Percentiles rank a stretch among this genome's conserved stretches.
Evolutionary conservation across 108 stramenopile genomes (phyloP).

Genomic region (Licmophora abbreviata): DNA sequence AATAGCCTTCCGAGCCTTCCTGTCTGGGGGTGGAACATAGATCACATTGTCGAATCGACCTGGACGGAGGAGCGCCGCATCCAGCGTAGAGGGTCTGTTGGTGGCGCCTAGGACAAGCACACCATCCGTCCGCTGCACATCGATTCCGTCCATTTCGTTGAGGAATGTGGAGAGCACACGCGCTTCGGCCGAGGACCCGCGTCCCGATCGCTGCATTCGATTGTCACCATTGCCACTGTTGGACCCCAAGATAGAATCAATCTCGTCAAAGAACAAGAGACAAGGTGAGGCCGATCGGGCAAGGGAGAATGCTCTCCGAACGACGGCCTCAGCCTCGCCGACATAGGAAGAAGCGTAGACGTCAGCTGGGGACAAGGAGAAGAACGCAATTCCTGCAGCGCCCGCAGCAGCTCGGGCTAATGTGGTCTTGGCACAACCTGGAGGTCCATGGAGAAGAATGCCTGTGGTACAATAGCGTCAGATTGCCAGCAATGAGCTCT

Average conservation of each 20-base stretch:
- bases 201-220: slow-evolving; percentile 43
- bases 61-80: slow-evolving; percentile 76
- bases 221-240: slow-evolving; percentile 13
- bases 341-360: slow-evolving; percentile 92
- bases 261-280: slow-evolving; percentile 98
- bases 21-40: slow-evolving; percentile 91
- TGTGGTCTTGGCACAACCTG: slow-evolving; percentile 96
- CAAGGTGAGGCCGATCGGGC: slow-evolving; percentile 93
- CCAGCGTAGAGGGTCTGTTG: slow-evolving; percentile 74
- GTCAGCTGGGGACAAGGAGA: slow-evolving; percentile 90
- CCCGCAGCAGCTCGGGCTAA: slow-evolving; percentile 94
- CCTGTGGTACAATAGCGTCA: slow-evolving; percentile 15
- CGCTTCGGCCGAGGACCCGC: slow-evolving; percentile 75
- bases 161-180: slow-evolving; percentile 91
- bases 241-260: slow-evolving; percentile 88
- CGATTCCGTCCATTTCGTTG: slow-evolving; percentile 98
- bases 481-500: background rate
- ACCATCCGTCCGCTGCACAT: slow-evolving; percentile 62
- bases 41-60: slow-evolving; percentile 85
- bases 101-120: slow-evolving; percentile 86
- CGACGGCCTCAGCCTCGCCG: slow-evolving; percentile 95
- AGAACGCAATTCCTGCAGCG: slow-evolving; percentile 85
- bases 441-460: slow-evolving; percentile 95
- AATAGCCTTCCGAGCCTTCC: slow-evolving; percentile 76
- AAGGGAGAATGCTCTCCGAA: slow-evolving; percentile 86